Percentiles rank a stretch among this genome's conserved stretches.
These are phyloP conservation scores for Antrodiella citrinella DNA, from an alignment of 768 basidiomycete species.

Conservation along the genomic window DNA sequence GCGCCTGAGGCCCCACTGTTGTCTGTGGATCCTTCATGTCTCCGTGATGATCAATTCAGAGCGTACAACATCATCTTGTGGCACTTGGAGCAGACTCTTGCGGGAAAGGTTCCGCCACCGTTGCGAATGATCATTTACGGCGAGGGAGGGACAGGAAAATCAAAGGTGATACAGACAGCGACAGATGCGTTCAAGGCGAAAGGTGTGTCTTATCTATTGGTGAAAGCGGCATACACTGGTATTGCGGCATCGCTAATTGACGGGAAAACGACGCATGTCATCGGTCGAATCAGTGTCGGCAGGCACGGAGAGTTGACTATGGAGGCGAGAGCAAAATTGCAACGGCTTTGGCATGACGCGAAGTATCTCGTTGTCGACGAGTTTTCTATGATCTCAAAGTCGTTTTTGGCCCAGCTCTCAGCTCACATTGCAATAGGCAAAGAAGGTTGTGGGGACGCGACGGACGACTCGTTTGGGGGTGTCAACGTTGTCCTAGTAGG, in stretches of 20 bases:
- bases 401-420: slow-evolving; percentile 15
- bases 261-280: slow-evolving; percentile 28
- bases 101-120: slow-evolving; percentile 16
- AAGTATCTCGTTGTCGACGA: slow-evolving; percentile 34
- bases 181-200: slow-evolving; percentile 24
- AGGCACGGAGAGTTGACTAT: not conserved
- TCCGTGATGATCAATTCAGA: slow-evolving; percentile 26
- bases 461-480: slow-evolving; percentile 24
- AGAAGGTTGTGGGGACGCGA: slow-evolving; percentile 2
- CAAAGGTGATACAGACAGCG: slow-evolving; percentile 29
- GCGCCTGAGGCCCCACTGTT: no score
- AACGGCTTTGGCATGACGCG: slow-evolving; percentile 13
- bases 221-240: slow-evolving; percentile 32
- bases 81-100: slow-evolving; percentile 19
- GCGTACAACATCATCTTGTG: slow-evolving; percentile 30
- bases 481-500: slow-evolving; percentile 33
- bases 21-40: no score
- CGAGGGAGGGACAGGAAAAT: slow-evolving; percentile 38
- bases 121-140: slow-evolving; percentile 33
- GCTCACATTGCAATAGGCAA: slow-evolving; percentile 12
- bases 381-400: slow-evolving; percentile 29
- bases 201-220: slow-evolving; percentile 10
- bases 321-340: slow-evolving; percentile 7
- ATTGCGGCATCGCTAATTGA: slow-evolving; percentile 33
- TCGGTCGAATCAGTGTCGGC: slow-evolving; percentile 18